Percentiles rank a stretch among this genome's conserved stretches.
phyloP scores from a whole-genome alignment of 805 yeast species.

The Pichia eremophila region DNA sequence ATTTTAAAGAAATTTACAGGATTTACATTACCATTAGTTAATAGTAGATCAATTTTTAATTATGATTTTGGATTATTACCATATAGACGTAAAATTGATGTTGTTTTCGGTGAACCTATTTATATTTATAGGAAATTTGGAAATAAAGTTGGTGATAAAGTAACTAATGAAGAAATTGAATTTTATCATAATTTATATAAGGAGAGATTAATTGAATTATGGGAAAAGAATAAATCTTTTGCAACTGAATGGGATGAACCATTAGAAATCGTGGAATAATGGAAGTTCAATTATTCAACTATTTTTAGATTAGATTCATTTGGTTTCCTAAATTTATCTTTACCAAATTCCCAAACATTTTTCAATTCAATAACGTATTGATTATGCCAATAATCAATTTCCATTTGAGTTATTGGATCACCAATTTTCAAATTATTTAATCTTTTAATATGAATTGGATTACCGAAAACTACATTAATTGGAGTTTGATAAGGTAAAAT shows the following conservation, averaged over 20 bases:
- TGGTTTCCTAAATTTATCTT: constrained; percentile 44
- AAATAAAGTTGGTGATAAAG: constrained; percentile 17
- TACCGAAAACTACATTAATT: constrained; percentile 67
- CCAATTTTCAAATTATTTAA: constrained; percentile 16
- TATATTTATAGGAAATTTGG: constrained; percentile 27
- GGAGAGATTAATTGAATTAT: constrained; percentile 51
- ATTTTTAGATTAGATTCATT: constrained; percentile 39
- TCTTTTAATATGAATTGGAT: constrained; percentile 37
- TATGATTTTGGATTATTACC: constrained; percentile 90
- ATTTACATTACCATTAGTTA: constrained; percentile 84
- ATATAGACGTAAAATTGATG: constrained; percentile 66
- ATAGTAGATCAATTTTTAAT: constrained; percentile 87
- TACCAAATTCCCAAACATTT: constrained; percentile 49
- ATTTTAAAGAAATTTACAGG: constrained; percentile 66
- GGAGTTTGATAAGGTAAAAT: constrained; percentile 77
- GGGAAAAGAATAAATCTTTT: constrained; percentile 55
- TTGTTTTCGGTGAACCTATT: constrained; percentile 63
- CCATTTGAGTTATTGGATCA: constrained; percentile 29
- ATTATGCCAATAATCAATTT: constrained; percentile 64
- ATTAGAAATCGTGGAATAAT: constrained; percentile 35
- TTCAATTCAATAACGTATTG: constrained; percentile 57
- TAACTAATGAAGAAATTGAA: constrained; percentile 42
- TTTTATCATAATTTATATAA: constrained; percentile 67
- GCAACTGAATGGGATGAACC: constrained; percentile 39
- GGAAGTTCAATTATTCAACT: constrained; percentile 26